phyloP scores from a whole-genome alignment of 2,329 filamentous ascomycete species.

The Diaporthe velutina region DNA sequence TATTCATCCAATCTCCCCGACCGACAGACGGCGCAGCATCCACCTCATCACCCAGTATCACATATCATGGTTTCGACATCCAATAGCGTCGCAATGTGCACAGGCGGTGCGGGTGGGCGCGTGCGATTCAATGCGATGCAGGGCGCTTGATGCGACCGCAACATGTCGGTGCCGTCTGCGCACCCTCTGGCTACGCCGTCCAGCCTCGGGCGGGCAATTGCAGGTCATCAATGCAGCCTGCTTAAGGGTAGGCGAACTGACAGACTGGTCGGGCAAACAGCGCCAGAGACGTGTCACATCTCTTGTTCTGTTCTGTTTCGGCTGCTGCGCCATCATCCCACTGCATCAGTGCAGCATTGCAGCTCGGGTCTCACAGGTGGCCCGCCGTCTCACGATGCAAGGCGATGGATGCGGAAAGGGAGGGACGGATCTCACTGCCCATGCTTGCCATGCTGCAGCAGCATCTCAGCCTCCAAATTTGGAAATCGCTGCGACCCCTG shows the following conservation, averaged over 20 bases:
- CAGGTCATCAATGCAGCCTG: constrained; percentile 5
- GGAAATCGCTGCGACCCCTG: constrained; percentile 3
- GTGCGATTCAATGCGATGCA: constrained; percentile 10
- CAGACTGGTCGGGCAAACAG: not conserved
- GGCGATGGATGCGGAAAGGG: constrained; percentile 23
- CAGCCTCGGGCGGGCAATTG: not conserved
- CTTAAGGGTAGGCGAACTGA: not conserved
- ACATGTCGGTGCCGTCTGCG: not conserved
- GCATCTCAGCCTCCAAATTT: constrained; percentile 27
- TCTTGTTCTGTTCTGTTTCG: not conserved
- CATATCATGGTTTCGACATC: not conserved
- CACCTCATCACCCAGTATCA: constrained; percentile 2
- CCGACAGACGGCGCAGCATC: not conserved
- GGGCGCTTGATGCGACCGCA: constrained; percentile 21
- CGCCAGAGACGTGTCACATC: not conserved
- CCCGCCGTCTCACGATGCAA: constrained; percentile 21
- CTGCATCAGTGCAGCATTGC: not conserved
- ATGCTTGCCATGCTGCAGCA: not conserved
- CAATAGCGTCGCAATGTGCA: constrained; percentile 5
- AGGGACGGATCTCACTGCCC: not conserved
- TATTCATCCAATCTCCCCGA: not conserved
- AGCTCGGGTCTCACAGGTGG: constrained; percentile 7
- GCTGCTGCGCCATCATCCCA: constrained; percentile 15
- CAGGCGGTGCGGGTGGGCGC: constrained; percentile 4
- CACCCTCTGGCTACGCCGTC: not conserved